Base-by-base conservation (phyloP, 2,329 filamentous ascomycete genomes). In the Fusarium paranaense region DNA sequence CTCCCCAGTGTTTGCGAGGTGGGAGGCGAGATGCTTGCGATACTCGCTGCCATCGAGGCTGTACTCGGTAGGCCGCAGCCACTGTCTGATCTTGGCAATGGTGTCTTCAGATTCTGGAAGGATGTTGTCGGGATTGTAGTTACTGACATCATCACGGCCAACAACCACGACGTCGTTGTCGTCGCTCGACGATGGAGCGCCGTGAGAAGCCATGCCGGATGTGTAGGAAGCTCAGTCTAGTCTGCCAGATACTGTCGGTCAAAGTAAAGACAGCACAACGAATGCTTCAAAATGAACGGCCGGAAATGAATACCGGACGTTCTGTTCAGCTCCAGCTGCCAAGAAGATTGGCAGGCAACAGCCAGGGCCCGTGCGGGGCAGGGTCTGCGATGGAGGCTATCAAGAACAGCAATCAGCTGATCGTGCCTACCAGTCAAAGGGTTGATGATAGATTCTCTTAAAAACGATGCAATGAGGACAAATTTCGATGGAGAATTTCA, bases 61-160 rank as follows among this genome's bases (percentile, higher is more conserved):
- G 10, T 76, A 78, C n/a, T 68, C 64, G 18, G 75, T 78, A 16
- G 75, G 71, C 9, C 45, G 47, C 11, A 77, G 30, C 75, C 75
- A 76, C 22, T 71, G 13, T 4, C 62, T 66, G 25, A 77, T 71
- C 8, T 54, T 67, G 67, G 76, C 74, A 13, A 84, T 74, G 2
- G 66, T 69, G 5, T 78, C 72, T 1, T 69, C 63, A 1, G 76
- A 52, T 40, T 81, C 62, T 0, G 81, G 81, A 1, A 84, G 73
- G 18, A 84, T 78, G 8, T 82, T 73, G 1, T 78, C 78, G 1
- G 74, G 68, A 47, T 82, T 83, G 70, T 78, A 83, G 57, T 83
- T 75, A 66, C 73, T 81, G 33, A 79, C 62, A 42, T 83, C 69
- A 18, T 62, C 66, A 47, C 32, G 62, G 13, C 37, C 47, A 8